Conservation (phyloP, 345 rosid species). For the Corchorus capsularis region DNA sequence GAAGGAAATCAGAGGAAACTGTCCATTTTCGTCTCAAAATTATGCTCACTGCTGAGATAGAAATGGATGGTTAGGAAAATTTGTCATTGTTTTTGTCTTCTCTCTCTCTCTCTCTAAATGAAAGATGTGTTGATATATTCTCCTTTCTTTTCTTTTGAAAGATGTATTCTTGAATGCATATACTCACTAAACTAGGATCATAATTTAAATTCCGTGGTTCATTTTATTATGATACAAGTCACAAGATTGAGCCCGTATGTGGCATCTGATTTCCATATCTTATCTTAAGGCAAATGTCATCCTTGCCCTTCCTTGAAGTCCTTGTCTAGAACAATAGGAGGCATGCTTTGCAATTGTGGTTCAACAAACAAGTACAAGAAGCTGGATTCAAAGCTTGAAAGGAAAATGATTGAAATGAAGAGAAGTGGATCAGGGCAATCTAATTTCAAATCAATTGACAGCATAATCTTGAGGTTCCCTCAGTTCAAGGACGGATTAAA, state of each 20-base stretch:
- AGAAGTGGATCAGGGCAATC: conserved; percentile 41
- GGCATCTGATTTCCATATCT: conserved; percentile 2
- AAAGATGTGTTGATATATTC: no score
- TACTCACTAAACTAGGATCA: background rate
- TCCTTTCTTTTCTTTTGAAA: no score
- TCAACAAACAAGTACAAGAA: conserved; percentile 56
- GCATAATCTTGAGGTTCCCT: conserved; percentile 75
- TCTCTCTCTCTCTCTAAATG: no score
- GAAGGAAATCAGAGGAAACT: background rate
- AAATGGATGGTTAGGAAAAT: background rate
- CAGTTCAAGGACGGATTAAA: conserved; percentile 60
- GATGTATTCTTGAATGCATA: background rate
- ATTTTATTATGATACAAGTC: background rate
- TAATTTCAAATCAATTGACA: conserved; percentile 63
- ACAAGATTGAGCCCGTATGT: conserved; percentile 8
- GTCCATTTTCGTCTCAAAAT: background rate
- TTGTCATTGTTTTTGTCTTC: no score
- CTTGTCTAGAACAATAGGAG: conserved; percentile 40
- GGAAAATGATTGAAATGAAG: conserved; percentile 67
- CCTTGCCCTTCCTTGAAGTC: conserved; percentile 40
- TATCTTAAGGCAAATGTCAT: conserved; percentile 37
- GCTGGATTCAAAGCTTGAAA: conserved; percentile 68
- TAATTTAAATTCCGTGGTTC: background rate
- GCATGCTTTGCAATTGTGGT: conserved; percentile 48
- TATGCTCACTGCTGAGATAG: background rate